phyloP scores from a whole-genome alignment of 2,329 filamentous ascomycete genomes.

The Arthrinium puccinioides region DNA sequence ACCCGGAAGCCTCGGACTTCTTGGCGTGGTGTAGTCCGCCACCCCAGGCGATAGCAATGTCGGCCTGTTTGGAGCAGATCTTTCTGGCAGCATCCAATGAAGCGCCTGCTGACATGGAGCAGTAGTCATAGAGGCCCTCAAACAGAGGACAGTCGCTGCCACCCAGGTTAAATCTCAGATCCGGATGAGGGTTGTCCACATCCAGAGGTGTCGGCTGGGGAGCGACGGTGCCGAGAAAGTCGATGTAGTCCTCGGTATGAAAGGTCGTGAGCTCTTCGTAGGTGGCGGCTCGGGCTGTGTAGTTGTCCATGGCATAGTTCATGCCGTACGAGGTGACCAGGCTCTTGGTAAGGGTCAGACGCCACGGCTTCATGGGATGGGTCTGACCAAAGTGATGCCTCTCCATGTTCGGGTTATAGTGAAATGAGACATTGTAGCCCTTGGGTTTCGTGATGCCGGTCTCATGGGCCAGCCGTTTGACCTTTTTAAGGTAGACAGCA shows the following conservation, averaged over 20 bases:
- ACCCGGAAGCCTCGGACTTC: slow-evolving; percentile 86
- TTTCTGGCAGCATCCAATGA: slow-evolving; percentile 88
- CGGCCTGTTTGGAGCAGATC: slow-evolving; percentile 75
- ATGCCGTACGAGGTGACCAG: slow-evolving; percentile 92
- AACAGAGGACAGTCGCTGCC: slow-evolving; percentile 95
- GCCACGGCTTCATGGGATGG: slow-evolving; percentile 99
- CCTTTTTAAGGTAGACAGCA: slow-evolving; percentile 48
- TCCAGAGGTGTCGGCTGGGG: slow-evolving; percentile 58
- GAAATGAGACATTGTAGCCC: slow-evolving; percentile 89
- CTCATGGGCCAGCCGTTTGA: slow-evolving; percentile 47
- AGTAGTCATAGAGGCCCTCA: slow-evolving; percentile 91
- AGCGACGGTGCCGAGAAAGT: slow-evolving; percentile 71
- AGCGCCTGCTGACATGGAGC: slow-evolving; percentile 84
- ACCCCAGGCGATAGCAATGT: slow-evolving; percentile 97
- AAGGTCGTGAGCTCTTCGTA: slow-evolving; percentile 84
- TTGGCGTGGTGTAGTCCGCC: slow-evolving; percentile 96
- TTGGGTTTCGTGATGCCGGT: slow-evolving; percentile 72
- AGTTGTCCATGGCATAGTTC: slow-evolving; percentile 94
- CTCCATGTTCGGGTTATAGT: slow-evolving; percentile 91
- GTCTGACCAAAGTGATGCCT: slow-evolving; percentile 94
- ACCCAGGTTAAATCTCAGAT: slow-evolving; percentile 74
- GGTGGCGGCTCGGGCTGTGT: slow-evolving; percentile 74
- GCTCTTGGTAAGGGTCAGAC: slow-evolving; percentile 88
- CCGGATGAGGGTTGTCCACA: slow-evolving; percentile 55
- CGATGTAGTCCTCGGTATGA: slow-evolving; percentile 82